Evolutionary conservation across 225 moss, liverwort and hornwort species (phyloP), one percentile per base, ranked within the genome.

Genomic region (Physcomitrellopsis africana): DNA sequence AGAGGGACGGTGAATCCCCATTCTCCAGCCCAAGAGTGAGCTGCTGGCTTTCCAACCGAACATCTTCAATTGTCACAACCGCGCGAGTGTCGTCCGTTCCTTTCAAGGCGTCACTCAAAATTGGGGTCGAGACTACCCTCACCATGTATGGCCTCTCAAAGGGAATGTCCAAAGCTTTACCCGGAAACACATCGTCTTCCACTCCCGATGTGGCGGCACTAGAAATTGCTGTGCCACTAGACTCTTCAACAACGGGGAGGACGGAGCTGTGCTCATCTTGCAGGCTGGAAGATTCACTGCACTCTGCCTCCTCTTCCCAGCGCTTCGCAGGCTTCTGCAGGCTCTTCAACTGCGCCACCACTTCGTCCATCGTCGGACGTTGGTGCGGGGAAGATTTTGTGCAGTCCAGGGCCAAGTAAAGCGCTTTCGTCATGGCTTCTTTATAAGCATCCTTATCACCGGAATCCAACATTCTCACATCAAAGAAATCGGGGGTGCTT

Each of bases 31-130:
- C 81, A 45, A 79, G 45, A 3, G 79, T 73, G 0, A 81, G 62
- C 26, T 48, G 69, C 60, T 79, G 72, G 16, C 83, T 84, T 63
- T 81, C 86, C 65, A 82, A 66, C 12, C 83, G 76, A 37, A 87
- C 0, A 51, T 87, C 83, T 76, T 87, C 83, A 22, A 83, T 83
- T 11, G 83, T 87, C n/a, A 87, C 86, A 22, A 83, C 76, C 44
- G 69, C 86, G 13, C 86, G 83, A 26, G 66, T 81, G 24, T 87
- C 24, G 9, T 84, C 78, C 13, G 51, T 22, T 51, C 44, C 75
- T 32, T 64, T 68, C 3, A 57, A 16, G 9, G 37, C 9, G 18
- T 84, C 74, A 22, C 83, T 79, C 24, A 87, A 47, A 4, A 87
- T 27, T 15, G 86, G 84, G 0, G 84, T 87, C 13, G 86, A 87